Base-by-base conservation (phyloP, 331 rosid species). In the Spiraea crenata region DNA sequence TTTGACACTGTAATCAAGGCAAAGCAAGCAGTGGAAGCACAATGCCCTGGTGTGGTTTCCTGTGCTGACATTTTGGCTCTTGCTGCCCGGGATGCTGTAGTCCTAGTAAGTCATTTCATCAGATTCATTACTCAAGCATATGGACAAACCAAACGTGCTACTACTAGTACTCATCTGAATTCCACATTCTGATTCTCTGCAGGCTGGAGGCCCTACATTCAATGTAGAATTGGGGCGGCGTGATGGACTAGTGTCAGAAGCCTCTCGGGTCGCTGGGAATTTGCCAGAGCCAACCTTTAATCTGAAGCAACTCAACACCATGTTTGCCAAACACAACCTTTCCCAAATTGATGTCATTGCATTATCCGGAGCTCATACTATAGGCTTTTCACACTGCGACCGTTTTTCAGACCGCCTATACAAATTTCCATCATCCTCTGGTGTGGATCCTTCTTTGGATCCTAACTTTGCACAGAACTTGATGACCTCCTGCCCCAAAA, bases 21-120 rank as follows among this genome's bases (percentile, higher is more conserved):
- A 3, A 93, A 93, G 50, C 57, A 84, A 73, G 92, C 97, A 0
- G 90, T 91, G 3, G 99, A 91, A 85, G 63, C 73, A 44, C 49
- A 34, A 65, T 93, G 99, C 78, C 97, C 96, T 0, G 87, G 85
- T 7, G 40, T 84, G 0, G 99, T 93, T 41, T 91, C 99, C 0
- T 93, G 97, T 20, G 95, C 99, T 0, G 99, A 91, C 79, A 75
- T 91, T 31, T 71, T 93, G 49, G 92, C 99, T 8, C 75, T 93
- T 2, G 96, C 99, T 13, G 77, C 97, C 15, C 85, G 97, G 69
- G 99, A 93, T 5, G 96, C 85, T 4, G 86, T 92, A 2, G 79
- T 17, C 48, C 62, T 86, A 85, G 98, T 92, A 78, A 67, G 76
- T 25, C 62, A 10, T 57, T 14, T 7, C 59, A 54, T 25, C 6